Base-by-base conservation (phyloP, 768 basidiomycete genomes). In the Butyriboletus loyo region DNA sequence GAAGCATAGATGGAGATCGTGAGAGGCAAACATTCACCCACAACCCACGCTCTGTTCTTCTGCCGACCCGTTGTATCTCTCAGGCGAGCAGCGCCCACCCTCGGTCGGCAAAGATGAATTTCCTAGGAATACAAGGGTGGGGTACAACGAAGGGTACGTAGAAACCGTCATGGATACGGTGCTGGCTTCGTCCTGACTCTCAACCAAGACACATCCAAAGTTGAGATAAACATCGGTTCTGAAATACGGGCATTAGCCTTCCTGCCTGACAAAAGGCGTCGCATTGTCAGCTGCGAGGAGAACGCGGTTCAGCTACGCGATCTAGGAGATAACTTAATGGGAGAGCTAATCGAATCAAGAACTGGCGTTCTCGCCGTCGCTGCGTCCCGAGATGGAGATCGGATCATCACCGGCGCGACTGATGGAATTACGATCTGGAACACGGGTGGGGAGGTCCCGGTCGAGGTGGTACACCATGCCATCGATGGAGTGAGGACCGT, bases 341-440 rank as follows among this genome's bases (percentile, higher is more conserved):
- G 59, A 30, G 48, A 60, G 24, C 11, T 27, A 8, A 46, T 60
- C 17, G 59, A 41, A 5, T 43, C 51, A 13, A 40, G 13, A 10
- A 35, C 25, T 38, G 35, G 38, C 13, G 31, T 38, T 13, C 49
- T 61, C 5, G 47, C 54, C 13, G 42, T 60, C 21, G 54, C 54
- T 2, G n/a, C 39, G 41, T 61, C 59, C 35, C 34, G 7, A 4
- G 59, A 56, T 39, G 59, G 59, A 24, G 11, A 14, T 1, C 32
- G 40, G 50, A 30, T 60, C 28, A 45, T 56, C 13, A 56, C 34
- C 24, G 58, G 59, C 9, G 3, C 53, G 4, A 39, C 28, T 0
- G 37, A 60, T n/a, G 53, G 58, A 14, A 27, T 56, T 14, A 31
- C 58, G 19, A 60, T 60, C 40, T 60, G 59, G 59, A 42, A 36